Evolutionary conservation across 2,329 filamentous ascomycete species (phyloP).

Genomic region (Ophiostoma tasmaniense): DNA sequence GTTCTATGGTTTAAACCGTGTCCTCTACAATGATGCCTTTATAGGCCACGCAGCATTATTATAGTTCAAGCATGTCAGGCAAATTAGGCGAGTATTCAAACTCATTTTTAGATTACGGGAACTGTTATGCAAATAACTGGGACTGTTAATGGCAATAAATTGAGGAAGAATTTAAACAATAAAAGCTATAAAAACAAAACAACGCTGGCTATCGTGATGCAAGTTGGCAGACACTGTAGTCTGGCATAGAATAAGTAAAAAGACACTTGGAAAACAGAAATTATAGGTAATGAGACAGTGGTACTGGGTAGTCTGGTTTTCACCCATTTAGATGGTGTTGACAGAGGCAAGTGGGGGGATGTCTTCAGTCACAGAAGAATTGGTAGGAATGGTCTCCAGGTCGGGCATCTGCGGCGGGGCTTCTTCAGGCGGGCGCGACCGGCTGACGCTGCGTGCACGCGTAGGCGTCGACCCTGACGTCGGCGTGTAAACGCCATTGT

Average conservation of each 20-base stretch:
- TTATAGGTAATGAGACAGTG: background rate
- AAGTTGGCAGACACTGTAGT: background rate
- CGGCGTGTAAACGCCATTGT: background rate
- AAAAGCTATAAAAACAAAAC: background rate
- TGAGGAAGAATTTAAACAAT: background rate
- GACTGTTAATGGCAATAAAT: background rate
- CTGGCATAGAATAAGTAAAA: background rate
- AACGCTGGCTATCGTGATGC: slow-evolving; percentile 6
- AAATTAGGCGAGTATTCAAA: background rate
- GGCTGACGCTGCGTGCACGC: background rate
- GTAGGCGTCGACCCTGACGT: background rate
- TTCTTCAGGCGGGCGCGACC: background rate
- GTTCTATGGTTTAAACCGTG: background rate
- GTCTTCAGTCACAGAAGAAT: background rate
- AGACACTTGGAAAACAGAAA: background rate
- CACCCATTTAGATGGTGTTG: background rate
- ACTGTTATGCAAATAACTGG: background rate
- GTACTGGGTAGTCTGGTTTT: background rate
- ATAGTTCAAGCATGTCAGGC: slow-evolving; percentile 4
- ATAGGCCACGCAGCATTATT: background rate
- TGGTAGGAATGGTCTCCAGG: background rate
- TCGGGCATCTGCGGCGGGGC: background rate
- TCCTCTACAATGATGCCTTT: background rate
- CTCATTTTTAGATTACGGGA: background rate
- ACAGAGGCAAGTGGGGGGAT: background rate